phyloP scores from a whole-genome alignment of 768 basidiomycete genomes.

The Amanita pallidorosea region DNA sequence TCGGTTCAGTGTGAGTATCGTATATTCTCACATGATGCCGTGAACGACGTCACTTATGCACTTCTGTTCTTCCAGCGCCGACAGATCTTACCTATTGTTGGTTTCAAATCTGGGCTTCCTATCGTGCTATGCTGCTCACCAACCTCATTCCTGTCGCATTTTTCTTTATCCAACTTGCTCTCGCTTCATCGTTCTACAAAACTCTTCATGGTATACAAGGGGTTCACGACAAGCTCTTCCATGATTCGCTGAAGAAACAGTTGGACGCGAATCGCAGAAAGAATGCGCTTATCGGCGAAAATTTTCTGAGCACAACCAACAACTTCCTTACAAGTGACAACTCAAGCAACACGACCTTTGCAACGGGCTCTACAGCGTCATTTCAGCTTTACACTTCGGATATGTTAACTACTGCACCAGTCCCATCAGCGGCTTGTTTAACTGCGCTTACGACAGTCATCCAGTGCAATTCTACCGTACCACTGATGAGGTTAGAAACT shows the following conservation, averaged over 20 bases:
- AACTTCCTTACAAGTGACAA: background rate
- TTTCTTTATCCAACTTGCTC: background rate
- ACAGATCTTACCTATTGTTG: too few relatives aligned
- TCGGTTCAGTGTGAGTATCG: too few relatives aligned
- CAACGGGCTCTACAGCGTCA: slow-evolving; percentile 3
- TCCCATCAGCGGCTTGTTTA: slow-evolving; percentile 8
- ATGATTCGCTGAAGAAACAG: background rate
- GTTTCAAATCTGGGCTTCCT: background rate
- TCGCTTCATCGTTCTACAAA: background rate
- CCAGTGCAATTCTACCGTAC: slow-evolving; percentile 10
- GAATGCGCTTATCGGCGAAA: background rate
- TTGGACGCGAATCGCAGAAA: background rate
- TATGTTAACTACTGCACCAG: slow-evolving; percentile 7
- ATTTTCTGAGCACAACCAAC: background rate
- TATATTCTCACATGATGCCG: background rate
- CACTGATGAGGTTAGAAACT: slow-evolving; percentile 3
- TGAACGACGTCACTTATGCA: background rate
- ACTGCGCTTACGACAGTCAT: slow-evolving; percentile 9
- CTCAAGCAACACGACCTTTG: slow-evolving; percentile 3
- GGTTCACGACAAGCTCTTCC: background rate
- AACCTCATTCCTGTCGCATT: background rate
- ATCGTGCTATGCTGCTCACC: background rate
- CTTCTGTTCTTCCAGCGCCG: background rate
- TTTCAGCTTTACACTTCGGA: slow-evolving; percentile 10
- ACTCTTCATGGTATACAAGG: background rate